Evolutionary conservation across 106 monocot genomes (phyloP), one percentile per base, ranked within the genome.

Genomic region (Dioscorea dumetorum): DNA sequence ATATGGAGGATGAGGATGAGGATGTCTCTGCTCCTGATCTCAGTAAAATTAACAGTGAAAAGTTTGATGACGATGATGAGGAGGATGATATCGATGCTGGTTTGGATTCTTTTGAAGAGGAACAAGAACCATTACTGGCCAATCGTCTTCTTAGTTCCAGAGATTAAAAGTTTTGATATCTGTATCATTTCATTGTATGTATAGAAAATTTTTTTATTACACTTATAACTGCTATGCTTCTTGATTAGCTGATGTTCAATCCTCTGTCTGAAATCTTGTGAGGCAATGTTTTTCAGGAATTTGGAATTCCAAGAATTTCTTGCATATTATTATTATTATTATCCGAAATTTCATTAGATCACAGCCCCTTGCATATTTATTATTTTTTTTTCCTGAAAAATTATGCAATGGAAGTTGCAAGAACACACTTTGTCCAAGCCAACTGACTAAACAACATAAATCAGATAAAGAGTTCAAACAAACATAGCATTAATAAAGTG

Each of bases 61-160:
- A 34, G 7, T 34, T 34, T 15, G 71, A 72, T 7, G 70, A 54
- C 15, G 71, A 75, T 7, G 73, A 83, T n/a, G 71, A 64, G 3
- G 77, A 72, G 4, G 79, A 80, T 21, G 79, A 82, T 2, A 61
- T 74, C 1, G 73, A 82, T 67, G 24, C 65, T 2, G 62, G 73
- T 69, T 74, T 69, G 61, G 74, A 76, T 77, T 81, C 78, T 56
- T 58, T 67, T 23, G 62, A 71, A 57, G 77, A 81, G 24, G 74
- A 67, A 11, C 17, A 75, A 64, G 73, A 82, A 22, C 67, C 73
- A 31, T 70, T 65, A 34, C 31, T 72, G 67, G 70, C 53, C n/a
- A 71, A 62, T 61, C 57, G 50, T 61, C 62, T 73, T 14, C 28
- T 41, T 58, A 67, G 75, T 20, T 63, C 53, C 69, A 54, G 24